Base-by-base conservation (phyloP, 2,329 filamentous ascomycete species). In the Curvularia spicifera region DNA sequence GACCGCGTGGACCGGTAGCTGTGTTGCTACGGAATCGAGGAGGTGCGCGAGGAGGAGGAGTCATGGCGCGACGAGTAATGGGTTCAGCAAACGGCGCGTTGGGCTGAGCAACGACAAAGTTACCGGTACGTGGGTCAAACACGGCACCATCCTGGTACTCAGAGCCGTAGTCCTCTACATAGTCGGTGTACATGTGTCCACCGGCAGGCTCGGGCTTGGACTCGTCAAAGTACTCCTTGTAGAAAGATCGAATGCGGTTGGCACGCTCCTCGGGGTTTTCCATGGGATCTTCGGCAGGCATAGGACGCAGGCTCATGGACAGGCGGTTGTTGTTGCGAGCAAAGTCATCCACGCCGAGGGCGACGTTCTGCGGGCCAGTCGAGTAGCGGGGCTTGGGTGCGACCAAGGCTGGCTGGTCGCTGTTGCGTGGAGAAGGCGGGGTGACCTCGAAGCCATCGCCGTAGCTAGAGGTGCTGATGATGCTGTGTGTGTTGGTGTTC, bases 201-300 rank as follows among this genome's bases (percentile, higher is more conserved):
- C 71, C 69, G 15, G 65, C 70, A 35, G 71, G 74, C 42, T 78
- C 79, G 2, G 79, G 77, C 73, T 87, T 91, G 58, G 83, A 87
- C 42, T 97, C 94, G 66, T 98, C 95, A 69, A 99, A 99, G 80
- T 99, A 99, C 75, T 99, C 95, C 81, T 97, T 97, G 82, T 99
- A 99, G 82, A 99, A 99, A 4, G 95, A 99, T 76, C 95, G 87
- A 67, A 99, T 99, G 57, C 95, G 89, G 81, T 97, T 98, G 64
- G 95, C 95, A 70, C 95, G 88, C 71, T 94, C 89, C 77, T 98
- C 95, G 0, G 95, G 93, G 74, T 97, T 94, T 73, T 98, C 95
- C 3, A 89, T 86, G 43, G 91, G 87, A 64, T 96, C 91, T 71
- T 93, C 89, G 35, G 93, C 91, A 5, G 95, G 95, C 61, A 99